Conservation (phyloP, 306 rosid genomes). For the Ormosia emarginata region DNA sequence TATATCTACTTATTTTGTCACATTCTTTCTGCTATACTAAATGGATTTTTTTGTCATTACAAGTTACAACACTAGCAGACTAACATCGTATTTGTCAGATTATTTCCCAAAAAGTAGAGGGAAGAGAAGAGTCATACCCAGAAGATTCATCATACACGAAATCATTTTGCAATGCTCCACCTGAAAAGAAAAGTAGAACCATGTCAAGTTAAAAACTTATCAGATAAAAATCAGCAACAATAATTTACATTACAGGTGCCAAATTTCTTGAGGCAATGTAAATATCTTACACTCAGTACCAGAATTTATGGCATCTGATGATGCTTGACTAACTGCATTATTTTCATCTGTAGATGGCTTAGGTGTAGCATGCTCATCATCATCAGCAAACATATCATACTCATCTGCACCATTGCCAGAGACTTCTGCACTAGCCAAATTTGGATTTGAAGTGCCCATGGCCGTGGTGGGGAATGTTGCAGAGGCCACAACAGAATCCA, state of each 20-base stretch:
- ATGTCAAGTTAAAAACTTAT: background rate
- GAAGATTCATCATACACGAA: slow-evolving; percentile 65
- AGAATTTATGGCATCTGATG: slow-evolving; percentile 25
- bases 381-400: slow-evolving; percentile 82
- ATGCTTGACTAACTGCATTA: slow-evolving; percentile 37
- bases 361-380: slow-evolving; percentile 44
- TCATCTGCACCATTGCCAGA: slow-evolving; percentile 47
- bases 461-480: slow-evolving; percentile 16
- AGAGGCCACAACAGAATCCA: slow-evolving; percentile 39
- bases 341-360: slow-evolving; percentile 50
- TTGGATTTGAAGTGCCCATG: slow-evolving; percentile 24
- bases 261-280: background rate
- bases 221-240: background rate
- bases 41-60: background rate
- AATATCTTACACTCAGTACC: slow-evolving; percentile 43
- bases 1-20: background rate
- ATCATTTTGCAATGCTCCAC: slow-evolving; percentile 44
- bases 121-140: slow-evolving; percentile 44
- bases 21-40: background rate
- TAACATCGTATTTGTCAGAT: background rate
- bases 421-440: slow-evolving; percentile 36
- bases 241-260: slow-evolving; percentile 15
- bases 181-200: slow-evolving; percentile 35
- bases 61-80: background rate
- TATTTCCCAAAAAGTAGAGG: slow-evolving; percentile 9